Conservation (phyloP, 257 asterid genomes). For the Solanum chilense region DNA sequence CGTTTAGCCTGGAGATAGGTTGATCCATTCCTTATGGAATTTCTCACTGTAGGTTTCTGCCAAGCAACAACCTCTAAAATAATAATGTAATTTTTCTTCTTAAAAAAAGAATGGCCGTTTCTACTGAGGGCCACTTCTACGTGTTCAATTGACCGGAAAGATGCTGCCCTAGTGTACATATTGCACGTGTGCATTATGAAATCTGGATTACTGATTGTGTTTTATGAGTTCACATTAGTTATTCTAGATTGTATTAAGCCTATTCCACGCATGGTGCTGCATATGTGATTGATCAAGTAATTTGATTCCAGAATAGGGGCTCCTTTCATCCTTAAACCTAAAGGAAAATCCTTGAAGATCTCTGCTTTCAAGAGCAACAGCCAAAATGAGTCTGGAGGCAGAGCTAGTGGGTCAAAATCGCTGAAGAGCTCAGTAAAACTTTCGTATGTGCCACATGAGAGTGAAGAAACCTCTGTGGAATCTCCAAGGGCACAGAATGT, state of each 20-base stretch:
- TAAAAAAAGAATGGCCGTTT: not conserved
- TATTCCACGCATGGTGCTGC: not conserved
- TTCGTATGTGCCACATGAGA: conserved; percentile 58
- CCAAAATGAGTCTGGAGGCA: conserved; percentile 50
- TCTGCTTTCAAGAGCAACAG: conserved; percentile 69
- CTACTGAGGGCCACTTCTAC: not conserved
- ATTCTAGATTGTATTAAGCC: not conserved
- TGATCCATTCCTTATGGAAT: not conserved
- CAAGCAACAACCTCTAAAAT: not conserved
- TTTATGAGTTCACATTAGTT: not conserved
- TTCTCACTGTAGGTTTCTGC: not conserved
- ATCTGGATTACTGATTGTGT: not conserved
- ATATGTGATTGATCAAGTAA: conserved; percentile 8
- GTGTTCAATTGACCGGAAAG: not conserved
- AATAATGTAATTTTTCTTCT: not conserved
- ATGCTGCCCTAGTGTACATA: not conserved
- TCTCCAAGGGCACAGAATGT: conserved; percentile 43
- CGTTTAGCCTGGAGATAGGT: not conserved
- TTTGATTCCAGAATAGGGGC: conserved; percentile 44
- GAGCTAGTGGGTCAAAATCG: conserved; percentile 49
- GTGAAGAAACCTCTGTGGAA: conserved; percentile 46
- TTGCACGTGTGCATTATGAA: not conserved
- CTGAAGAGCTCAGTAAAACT: conserved; percentile 44
- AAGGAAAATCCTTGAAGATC: conserved; percentile 43
- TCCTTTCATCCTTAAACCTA: conserved; percentile 40